These are phyloP conservation scores for Thamnidium elegans DNA, from an alignment of 192 early-diverging fungal species.

Conservation along the genomic window DNA sequence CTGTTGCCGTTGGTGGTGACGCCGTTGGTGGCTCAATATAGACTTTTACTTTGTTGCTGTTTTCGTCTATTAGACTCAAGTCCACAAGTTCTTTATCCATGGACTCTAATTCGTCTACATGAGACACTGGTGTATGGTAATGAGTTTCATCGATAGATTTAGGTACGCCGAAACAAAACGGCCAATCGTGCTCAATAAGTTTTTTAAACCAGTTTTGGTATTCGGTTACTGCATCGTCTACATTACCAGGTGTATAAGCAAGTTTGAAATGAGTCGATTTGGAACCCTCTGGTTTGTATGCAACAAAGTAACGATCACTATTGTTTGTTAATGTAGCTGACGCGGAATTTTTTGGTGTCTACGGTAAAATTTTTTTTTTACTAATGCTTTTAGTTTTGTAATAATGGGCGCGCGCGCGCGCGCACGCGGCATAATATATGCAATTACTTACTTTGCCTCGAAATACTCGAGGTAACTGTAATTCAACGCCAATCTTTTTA, in stretches of 20 bases:
- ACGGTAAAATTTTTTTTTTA: too few species aligned
- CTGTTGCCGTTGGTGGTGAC: neutral
- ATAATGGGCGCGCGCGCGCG: too few species aligned
- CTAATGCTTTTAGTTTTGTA: too few species aligned
- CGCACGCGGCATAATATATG: too few species aligned
- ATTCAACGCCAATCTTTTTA: conserved; percentile 65
- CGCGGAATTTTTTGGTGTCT: conserved; percentile 76
- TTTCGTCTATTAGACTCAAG: neutral
- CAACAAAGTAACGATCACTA: conserved; percentile 70
- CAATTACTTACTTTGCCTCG: conserved; percentile 80
- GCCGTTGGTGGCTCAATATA: neutral
- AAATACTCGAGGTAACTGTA: conserved; percentile 77
- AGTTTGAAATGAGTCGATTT: conserved; percentile 72
- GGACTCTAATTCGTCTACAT: too few species aligned
- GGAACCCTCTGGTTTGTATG: conserved; percentile 66
- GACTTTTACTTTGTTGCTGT: neutral
- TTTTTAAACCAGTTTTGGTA: conserved; percentile 76
- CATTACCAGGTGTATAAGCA: conserved; percentile 76
- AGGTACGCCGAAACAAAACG: conserved; percentile 71
- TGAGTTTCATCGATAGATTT: conserved; percentile 20
- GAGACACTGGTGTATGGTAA: too few species aligned
- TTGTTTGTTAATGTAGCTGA: conserved; percentile 76
- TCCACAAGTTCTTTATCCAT: neutral
- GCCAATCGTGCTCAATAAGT: conserved; percentile 78
- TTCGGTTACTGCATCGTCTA: conserved; percentile 63